phyloP scores from a whole-genome alignment of 2,329 filamentous ascomycete genomes.

The Zymoseptoria ardabiliae region DNA sequence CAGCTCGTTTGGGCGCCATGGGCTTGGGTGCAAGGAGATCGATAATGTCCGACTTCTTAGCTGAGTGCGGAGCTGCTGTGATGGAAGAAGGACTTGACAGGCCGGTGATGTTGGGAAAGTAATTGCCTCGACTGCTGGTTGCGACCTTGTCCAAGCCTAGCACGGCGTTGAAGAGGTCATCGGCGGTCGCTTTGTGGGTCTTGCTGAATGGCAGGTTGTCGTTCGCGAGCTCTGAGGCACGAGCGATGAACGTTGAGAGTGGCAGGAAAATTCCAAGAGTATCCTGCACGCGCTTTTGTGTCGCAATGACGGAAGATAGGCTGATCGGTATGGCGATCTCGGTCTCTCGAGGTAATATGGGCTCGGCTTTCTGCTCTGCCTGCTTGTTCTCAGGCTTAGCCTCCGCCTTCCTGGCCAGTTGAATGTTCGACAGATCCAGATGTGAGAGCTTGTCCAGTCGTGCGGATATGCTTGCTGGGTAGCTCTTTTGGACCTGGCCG shows the following conservation, averaged over 20 bases:
- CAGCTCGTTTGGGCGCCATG: slow-evolving; percentile 21
- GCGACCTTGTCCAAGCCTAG: slow-evolving; percentile 58
- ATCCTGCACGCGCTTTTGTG: slow-evolving; percentile 71
- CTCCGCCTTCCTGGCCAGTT: slow-evolving; percentile 49
- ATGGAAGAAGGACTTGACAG: slow-evolving; percentile 27
- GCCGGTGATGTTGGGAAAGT: slow-evolving; percentile 61
- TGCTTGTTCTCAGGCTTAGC: slow-evolving; percentile 40
- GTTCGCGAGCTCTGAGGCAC: slow-evolving; percentile 81
- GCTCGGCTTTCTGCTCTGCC: slow-evolving; percentile 34
- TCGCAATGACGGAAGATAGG: slow-evolving; percentile 67
- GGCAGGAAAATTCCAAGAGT: slow-evolving; percentile 74
- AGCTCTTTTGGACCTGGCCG: slow-evolving; percentile 65
- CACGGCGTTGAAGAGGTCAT: slow-evolving; percentile 85
- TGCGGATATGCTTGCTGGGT: slow-evolving; percentile 62
- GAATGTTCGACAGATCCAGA: slow-evolving; percentile 93
- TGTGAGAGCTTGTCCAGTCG: slow-evolving; percentile 69
- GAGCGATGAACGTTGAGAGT: slow-evolving; percentile 76
- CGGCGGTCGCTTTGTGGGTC: slow-evolving; percentile 57
- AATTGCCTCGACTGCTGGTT: slow-evolving; percentile 53
- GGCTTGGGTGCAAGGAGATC: slow-evolving; percentile 61
- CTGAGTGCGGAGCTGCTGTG: slow-evolving; percentile 32
- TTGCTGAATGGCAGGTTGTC: slow-evolving; percentile 68
- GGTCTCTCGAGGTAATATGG: slow-evolving; percentile 41
- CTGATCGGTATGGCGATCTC: slow-evolving; percentile 69
- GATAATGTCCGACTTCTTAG: slow-evolving; percentile 66